Conservation (phyloP, 179 eudicot genomes). For the Spinacia oleracea region DNA sequence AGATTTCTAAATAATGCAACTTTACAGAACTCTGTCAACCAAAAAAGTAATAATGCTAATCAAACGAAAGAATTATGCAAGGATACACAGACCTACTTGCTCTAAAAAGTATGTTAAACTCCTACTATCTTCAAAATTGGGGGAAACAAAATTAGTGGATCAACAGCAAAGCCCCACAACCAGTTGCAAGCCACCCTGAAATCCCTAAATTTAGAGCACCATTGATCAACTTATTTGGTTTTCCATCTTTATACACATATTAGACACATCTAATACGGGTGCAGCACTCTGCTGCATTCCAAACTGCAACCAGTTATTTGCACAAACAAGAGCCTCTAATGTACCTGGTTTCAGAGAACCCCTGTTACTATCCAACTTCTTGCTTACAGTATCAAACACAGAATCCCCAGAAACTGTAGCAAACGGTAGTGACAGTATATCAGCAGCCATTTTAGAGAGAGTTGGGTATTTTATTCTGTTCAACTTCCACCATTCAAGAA, state of each 20-base stretch:
- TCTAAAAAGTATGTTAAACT: constrained; percentile 6
- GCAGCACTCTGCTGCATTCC: constrained; percentile 4
- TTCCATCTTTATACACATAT: constrained; percentile 29
- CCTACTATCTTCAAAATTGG: constrained; percentile 20
- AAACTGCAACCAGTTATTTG: constrained; percentile 45
- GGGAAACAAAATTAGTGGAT: constrained; percentile 8
- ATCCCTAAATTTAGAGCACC: not conserved
- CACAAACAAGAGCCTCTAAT: constrained; percentile 44
- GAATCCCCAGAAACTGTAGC: constrained; percentile 36
- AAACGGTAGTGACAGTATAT: constrained; percentile 44
- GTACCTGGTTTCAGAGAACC: constrained; percentile 30
- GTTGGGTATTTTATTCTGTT: constrained; percentile 41
- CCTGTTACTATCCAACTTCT: constrained; percentile 35
- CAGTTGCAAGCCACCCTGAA: not conserved
- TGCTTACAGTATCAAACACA: constrained; percentile 36
- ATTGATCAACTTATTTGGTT: not conserved
- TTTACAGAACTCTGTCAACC: constrained; percentile 10
- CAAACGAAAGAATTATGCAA: constrained; percentile 8
- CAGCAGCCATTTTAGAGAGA: constrained; percentile 54
- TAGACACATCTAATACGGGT: constrained; percentile 22
- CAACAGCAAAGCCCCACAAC: not conserved
- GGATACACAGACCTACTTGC: not conserved
- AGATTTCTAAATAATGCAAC: not conserved
- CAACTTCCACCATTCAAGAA: constrained; percentile 49
- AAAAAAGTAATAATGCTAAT: not conserved